Conservation (phyloP, 2,329 filamentous ascomycete genomes). For the Aspergillus jensenii region DNA sequence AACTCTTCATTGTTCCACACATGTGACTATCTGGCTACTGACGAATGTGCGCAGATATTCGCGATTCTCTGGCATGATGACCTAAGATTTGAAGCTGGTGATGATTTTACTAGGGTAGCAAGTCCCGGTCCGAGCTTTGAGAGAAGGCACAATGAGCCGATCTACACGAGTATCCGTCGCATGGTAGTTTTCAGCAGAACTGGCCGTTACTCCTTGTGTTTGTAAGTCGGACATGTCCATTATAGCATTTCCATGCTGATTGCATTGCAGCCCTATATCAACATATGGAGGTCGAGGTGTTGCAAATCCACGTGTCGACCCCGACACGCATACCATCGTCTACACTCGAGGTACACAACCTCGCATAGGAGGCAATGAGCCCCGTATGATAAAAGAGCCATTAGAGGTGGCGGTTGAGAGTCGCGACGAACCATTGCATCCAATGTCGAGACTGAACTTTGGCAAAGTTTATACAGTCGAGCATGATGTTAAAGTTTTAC, state of each 20-base stretch:
- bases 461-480: constrained; percentile 43
- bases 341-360: constrained; percentile 28
- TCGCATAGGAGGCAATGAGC: no score
- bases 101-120: no score
- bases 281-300: constrained; percentile 41
- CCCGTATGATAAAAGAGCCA: constrained; percentile 34
- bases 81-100: no score
- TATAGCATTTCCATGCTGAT: not conserved
- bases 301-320: constrained; percentile 35
- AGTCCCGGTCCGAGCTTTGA: constrained; percentile 3
- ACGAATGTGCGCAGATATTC: constrained; percentile 15
- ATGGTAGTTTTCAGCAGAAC: constrained; percentile 35
- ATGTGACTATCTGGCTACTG: no score
- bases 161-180: constrained; percentile 31
- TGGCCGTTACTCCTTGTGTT: constrained; percentile 33
- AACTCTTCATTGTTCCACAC: no score
- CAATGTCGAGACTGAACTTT: constrained; percentile 41
- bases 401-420: constrained; percentile 32
- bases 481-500: constrained; percentile 43
- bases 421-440: constrained; percentile 24
- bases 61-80: constrained; percentile 25
- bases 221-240: constrained; percentile 21
- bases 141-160: constrained; percentile 23
- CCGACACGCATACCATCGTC: constrained; percentile 39
- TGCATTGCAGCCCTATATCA: constrained; percentile 34